These are phyloP conservation scores for Crucibulum laeve DNA, from an alignment of 768 basidiomycete species.

Conservation along the genomic window DNA sequence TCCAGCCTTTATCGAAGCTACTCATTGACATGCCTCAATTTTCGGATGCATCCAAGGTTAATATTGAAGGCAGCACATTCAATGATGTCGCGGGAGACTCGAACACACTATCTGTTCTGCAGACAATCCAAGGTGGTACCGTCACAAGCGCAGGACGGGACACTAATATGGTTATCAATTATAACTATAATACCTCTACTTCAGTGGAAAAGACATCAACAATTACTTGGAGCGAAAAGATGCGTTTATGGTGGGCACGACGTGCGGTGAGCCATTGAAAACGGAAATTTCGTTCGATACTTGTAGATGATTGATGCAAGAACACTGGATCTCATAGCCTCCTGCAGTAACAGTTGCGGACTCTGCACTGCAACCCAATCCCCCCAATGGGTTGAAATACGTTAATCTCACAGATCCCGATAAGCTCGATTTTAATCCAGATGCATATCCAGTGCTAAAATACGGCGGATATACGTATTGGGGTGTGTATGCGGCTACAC, in stretches of 20 bases:
- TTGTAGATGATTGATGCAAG: too few relatives aligned
- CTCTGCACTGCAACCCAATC: background rate
- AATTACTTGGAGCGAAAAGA: background rate
- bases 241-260: background rate
- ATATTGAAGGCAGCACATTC: background rate
- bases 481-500: background rate
- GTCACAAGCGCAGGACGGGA: background rate
- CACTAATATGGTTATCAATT: background rate
- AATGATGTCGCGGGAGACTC: background rate
- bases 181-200: background rate
- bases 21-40: background rate
- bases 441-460: background rate
- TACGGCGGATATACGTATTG: slow-evolving; percentile 1
- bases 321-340: too few relatives aligned
- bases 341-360: background rate
- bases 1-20: too few relatives aligned
- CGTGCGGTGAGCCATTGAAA: background rate
- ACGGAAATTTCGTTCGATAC: too few relatives aligned
- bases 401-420: background rate
- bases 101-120: background rate
- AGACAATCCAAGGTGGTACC: background rate
- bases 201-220: background rate
- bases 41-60: background rate
- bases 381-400: background rate
- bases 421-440: background rate